Evolutionary conservation across 768 basidiomycete genomes (phyloP), one percentile per base, ranked within the genome.

Genomic region (Agaricus sinodeliciosus): DNA sequence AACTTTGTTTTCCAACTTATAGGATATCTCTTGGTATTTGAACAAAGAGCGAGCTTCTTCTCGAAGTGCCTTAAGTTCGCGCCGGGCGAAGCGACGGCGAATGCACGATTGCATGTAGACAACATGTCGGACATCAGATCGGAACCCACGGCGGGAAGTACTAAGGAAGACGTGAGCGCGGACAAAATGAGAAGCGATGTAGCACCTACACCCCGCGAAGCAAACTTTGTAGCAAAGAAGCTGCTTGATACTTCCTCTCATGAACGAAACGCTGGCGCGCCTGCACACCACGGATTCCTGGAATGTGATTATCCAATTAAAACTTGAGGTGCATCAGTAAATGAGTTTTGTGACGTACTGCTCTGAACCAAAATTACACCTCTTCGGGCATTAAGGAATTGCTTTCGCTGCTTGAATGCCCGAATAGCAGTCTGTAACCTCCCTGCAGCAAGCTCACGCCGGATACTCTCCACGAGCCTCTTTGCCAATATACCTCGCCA

Each of bases 11-110:
- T 99, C 96, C 51, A 99, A 78, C 60, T 82, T 84, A 65, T 98
- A 98, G 0, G 95, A 97, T 59, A 95, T 96, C 71, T 96, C 94
- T 72, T 96, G 97, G 82, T 95, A 97, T 65, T 94, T 96, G 59
- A 90, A 89, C 26, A 94, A 94, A 1, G 96, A 98, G 48, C 94
- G 91, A 5, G 96, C 96, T 68, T 99, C 96, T 7, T 85, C 80
- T 63, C 80, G 86, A 58, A 99, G 81, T 9, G 72, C 73, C 61
- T 87, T 89, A 57, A 99, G 81, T 64, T 97, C 84, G 59, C 84
- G 87, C 54, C 85, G 82, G 18, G 96, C 96, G 45, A 88, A 72
- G 41, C 90, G 85, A 25, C 95, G 89, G 40, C 96, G 89, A 45
- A 94, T 72, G 63, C 94, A 95, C 15, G 91, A 94, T 66, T 99